Evolutionary conservation across 73 alveolate genomes (phyloP).

Genomic region (Diophrys appendiculata): DNA sequence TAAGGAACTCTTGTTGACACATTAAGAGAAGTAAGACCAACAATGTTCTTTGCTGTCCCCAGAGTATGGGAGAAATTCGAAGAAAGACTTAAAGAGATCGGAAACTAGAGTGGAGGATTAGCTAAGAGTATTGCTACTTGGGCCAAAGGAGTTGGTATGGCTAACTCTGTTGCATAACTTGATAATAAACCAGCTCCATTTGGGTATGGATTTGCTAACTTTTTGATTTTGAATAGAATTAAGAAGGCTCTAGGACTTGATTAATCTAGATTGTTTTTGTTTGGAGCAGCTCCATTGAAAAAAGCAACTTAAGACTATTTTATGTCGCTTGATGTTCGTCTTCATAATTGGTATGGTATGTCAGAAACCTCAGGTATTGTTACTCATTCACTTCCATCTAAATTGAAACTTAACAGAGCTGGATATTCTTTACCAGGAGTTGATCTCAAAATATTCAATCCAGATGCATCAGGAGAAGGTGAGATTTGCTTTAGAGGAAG

Average conservation of each 20-base stretch:
- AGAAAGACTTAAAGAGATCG: conserved; percentile 76
- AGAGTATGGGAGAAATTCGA: conserved; percentile 92
- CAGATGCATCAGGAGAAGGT: conserved; percentile 85
- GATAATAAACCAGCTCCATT: conserved; percentile 50
- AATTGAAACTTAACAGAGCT: conserved; percentile 43
- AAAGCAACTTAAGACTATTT: conserved; percentile 66
- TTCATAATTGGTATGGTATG: conserved; percentile 62
- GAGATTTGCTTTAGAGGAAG: conserved; percentile 96
- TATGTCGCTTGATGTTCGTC: conserved; percentile 62
- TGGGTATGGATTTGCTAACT: conserved; percentile 67
- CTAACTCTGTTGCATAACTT: conserved; percentile 47
- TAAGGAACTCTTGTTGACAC: conserved; percentile 84
- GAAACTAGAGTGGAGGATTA: conserved; percentile 54
- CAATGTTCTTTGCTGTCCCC: conserved; percentile 87
- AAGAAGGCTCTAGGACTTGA: conserved; percentile 80
- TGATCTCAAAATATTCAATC: conserved; percentile 52
- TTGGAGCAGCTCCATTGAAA: conserved; percentile 81
- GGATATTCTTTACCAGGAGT: conserved; percentile 67
- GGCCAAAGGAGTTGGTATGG: conserved; percentile 70
- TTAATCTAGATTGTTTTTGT: conserved; percentile 46
- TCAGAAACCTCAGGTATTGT: conserved; percentile 73
- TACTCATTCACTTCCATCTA: conserved; percentile 41
- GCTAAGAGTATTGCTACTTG: conserved; percentile 62
- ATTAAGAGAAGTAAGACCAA: conserved; percentile 77
- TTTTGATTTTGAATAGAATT: conserved; percentile 55